Conservation (phyloP, 805 yeast species). For the Schwanniomyces vanrijiae region DNA sequence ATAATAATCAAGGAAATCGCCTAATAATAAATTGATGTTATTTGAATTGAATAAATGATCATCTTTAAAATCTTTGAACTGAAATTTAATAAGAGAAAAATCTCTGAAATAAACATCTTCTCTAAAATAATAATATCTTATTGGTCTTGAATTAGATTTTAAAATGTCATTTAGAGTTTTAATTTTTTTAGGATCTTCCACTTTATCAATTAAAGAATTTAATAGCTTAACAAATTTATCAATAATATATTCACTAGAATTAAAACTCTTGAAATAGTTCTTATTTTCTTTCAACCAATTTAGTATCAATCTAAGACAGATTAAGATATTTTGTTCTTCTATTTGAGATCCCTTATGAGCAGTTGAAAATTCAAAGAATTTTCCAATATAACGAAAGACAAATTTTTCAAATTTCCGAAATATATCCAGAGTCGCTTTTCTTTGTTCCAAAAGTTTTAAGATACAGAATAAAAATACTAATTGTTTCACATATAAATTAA, state of each 20-base stretch:
- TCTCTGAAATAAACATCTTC: slow-evolving; percentile 69
- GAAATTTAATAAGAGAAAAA: slow-evolving; percentile 53
- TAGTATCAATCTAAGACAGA: slow-evolving; percentile 45
- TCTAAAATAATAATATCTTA: slow-evolving; percentile 52
- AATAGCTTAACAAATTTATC: slow-evolving; percentile 12
- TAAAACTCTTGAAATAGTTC: slow-evolving; percentile 15
- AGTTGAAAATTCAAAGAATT: slow-evolving; percentile 12
- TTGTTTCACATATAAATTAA: slow-evolving; percentile 21
- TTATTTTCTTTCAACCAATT: slow-evolving; percentile 59
- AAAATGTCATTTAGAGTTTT: slow-evolving; percentile 5
- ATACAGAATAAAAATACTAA: slow-evolving; percentile 24
- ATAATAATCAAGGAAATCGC: slow-evolving; percentile 14
- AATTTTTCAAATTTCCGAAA: slow-evolving; percentile 13
- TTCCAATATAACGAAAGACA: slow-evolving; percentile 20
- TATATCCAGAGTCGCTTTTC: slow-evolving; percentile 8
- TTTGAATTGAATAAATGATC: slow-evolving; percentile 35
- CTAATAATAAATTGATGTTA: slow-evolving; percentile 21
- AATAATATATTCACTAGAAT: slow-evolving; percentile 8
- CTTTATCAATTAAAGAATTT: slow-evolving; percentile 12
- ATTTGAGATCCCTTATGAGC: not conserved
- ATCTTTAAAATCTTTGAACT: slow-evolving; percentile 64
- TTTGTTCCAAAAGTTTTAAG: slow-evolving; percentile 12
- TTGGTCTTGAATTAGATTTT: slow-evolving; percentile 36
- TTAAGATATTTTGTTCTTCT: slow-evolving; percentile 11
- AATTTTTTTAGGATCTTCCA: not conserved